Conservation (phyloP, 768 basidiomycete species). For the Jaapia argillacea region DNA sequence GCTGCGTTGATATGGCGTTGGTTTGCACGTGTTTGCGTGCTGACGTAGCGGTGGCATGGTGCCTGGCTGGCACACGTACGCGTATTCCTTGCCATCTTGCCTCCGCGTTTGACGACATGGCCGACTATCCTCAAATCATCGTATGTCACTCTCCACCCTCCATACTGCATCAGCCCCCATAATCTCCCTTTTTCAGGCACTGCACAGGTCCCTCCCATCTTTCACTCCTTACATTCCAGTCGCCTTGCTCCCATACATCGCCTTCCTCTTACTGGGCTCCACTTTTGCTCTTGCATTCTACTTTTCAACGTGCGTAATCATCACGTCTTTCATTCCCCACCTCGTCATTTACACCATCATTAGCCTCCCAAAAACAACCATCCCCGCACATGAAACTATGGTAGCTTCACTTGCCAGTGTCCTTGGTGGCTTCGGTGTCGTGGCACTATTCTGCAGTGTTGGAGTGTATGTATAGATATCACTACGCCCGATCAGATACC, state of each 20-base stretch:
- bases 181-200: conserved; percentile 27
- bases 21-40: conserved; percentile 57
- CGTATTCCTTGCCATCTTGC: conserved; percentile 3
- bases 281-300: conserved; percentile 88
- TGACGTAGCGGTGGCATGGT: conserved; percentile 32
- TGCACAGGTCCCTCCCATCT: conserved; percentile 57
- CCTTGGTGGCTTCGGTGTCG: conserved; percentile 82
- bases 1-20: conserved; percentile 28
- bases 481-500: too few species aligned
- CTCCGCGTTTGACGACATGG: conserved; percentile 30
- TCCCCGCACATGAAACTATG: conserved; percentile 55
- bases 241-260: conserved; percentile 59
- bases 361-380: conserved; percentile 68
- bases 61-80: conserved; percentile 4
- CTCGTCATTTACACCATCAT: background rate
- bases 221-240: conserved; percentile 68
- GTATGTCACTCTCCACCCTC: conserved; percentile 8
- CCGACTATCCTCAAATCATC: conserved; percentile 40
- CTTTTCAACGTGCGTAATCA: conserved; percentile 64
- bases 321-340: conserved; percentile 1
- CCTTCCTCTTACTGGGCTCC: conserved; percentile 57
- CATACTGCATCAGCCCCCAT: conserved; percentile 2
- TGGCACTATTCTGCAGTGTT: conserved; percentile 78
- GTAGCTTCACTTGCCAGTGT: conserved; percentile 67
- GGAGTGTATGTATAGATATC: conserved; percentile 80